phyloP scores from a whole-genome alignment of 768 basidiomycete genomes.

The Calvatia gigantea region DNA sequence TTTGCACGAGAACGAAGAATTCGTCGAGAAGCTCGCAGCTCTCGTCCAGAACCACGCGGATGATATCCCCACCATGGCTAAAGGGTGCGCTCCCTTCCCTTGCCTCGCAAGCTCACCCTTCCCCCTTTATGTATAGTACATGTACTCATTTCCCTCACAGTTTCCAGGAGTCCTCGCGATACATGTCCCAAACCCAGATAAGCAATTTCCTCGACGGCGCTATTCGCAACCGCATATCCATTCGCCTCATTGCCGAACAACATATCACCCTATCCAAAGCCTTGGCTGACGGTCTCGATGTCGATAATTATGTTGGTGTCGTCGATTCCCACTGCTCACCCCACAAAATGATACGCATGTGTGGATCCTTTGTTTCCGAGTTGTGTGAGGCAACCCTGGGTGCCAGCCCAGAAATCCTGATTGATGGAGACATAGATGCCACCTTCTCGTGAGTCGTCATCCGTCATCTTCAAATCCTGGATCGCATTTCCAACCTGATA shows the following conservation, averaged over 20 bases:
- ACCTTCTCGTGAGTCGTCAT: slow-evolving; percentile 70
- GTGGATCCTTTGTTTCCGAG: slow-evolving; percentile 79
- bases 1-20: slow-evolving; percentile 65
- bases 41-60: slow-evolving; percentile 78
- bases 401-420: slow-evolving; percentile 55
- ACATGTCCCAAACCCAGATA: slow-evolving; percentile 80
- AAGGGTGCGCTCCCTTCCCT: slow-evolving; percentile 74
- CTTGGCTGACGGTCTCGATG: slow-evolving; percentile 37
- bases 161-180: slow-evolving; percentile 82
- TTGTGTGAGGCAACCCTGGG: slow-evolving; percentile 85
- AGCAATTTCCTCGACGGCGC: slow-evolving; percentile 78
- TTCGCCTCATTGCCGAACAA: slow-evolving; percentile 87
- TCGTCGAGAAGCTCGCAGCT: slow-evolving; percentile 63
- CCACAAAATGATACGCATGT: slow-evolving; percentile 69
- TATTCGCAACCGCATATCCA: slow-evolving; percentile 83
- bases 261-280: slow-evolving; percentile 82
- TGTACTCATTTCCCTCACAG: slow-evolving; percentile 30
- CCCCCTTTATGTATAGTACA: neutral
- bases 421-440: slow-evolving; percentile 68
- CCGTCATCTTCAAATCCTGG: neutral
- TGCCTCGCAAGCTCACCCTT: slow-evolving; percentile 6
- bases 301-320: slow-evolving; percentile 57
- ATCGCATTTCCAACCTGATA: slow-evolving; percentile 3
- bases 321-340: slow-evolving; percentile 75
- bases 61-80: slow-evolving; percentile 89